Conservation (phyloP, 2,329 filamentous ascomycete species). For the Pestalotiopsis sp. region DNA sequence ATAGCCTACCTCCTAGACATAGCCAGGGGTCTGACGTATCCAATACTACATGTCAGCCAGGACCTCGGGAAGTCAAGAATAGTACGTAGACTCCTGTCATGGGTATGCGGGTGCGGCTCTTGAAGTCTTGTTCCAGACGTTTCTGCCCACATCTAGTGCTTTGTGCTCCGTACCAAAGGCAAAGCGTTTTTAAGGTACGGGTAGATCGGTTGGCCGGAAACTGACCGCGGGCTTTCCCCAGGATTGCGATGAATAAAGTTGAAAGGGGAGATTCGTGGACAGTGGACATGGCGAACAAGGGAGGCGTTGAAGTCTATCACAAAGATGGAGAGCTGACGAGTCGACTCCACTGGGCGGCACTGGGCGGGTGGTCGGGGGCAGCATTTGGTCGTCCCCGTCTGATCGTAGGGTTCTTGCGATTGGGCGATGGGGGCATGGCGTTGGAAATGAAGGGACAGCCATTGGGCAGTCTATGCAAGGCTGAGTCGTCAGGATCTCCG, state of each 20-base stretch:
- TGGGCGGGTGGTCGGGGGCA: not conserved
- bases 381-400: not conserved
- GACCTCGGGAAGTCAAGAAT: not conserved
- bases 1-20: not conserved
- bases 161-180: too few species aligned
- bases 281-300: not conserved
- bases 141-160: not conserved
- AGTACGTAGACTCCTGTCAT: not conserved
- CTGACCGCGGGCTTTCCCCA: not conserved
- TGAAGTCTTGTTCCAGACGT: not conserved
- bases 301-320: not conserved
- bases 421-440: not conserved
- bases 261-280: not conserved
- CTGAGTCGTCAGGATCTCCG: not conserved
- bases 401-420: not conserved
- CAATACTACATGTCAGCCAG: not conserved
- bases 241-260: not conserved
- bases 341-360: not conserved
- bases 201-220: not conserved
- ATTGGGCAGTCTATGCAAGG: not conserved
- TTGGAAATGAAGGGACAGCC: slow-evolving; percentile 1
- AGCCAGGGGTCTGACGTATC: not conserved
- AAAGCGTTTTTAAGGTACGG: not conserved
- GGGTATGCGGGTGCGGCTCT: not conserved
- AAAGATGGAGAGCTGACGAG: not conserved